Percentiles rank a stretch among this genome's conserved stretches.
These are phyloP conservation scores for Amborella trichopoda DNA, from an alignment of 164 flowering plant species.

Conservation along the genomic window DNA sequence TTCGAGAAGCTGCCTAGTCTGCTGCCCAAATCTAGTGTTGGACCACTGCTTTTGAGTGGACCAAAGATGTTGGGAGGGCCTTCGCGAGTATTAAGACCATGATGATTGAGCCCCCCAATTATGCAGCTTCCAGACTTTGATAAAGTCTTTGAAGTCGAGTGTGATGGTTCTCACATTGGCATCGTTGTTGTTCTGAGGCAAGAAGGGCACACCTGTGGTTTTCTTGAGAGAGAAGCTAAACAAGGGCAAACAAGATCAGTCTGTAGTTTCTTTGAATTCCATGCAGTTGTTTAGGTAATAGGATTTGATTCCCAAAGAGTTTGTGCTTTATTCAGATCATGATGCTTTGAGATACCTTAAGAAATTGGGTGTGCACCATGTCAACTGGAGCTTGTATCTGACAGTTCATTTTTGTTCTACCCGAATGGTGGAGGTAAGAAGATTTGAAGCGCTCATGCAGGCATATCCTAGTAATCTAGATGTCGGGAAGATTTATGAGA, in stretches of 20 bases:
- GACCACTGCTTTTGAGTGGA: not conserved
- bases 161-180: not conserved
- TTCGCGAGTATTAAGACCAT: not conserved
- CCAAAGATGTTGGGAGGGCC: not conserved
- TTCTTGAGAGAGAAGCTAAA: not conserved
- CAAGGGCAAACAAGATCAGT: not conserved
- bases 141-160: slow-evolving; percentile 1
- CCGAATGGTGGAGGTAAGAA: too few species aligned
- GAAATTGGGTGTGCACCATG: too few species aligned
- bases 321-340: too few species aligned
- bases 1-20: too few species aligned
- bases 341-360: too few species aligned
- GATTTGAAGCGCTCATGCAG: too few species aligned
- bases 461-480: too few species aligned
- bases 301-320: too few species aligned
- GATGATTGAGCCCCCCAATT: not conserved
- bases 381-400: too few species aligned
- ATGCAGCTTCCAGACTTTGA: not conserved
- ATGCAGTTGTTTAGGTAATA: not conserved
- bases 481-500: too few species aligned
- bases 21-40: too few species aligned
- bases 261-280: not conserved
- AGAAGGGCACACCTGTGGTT: not conserved
- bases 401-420: too few species aligned
- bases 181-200: slow-evolving; percentile 4